A percentile compares a stretch with the other conserved stretches of the same genome.
Conservation (phyloP, 2,329 filamentous ascomycete species). For the Fonsecaea monophora region DNA sequence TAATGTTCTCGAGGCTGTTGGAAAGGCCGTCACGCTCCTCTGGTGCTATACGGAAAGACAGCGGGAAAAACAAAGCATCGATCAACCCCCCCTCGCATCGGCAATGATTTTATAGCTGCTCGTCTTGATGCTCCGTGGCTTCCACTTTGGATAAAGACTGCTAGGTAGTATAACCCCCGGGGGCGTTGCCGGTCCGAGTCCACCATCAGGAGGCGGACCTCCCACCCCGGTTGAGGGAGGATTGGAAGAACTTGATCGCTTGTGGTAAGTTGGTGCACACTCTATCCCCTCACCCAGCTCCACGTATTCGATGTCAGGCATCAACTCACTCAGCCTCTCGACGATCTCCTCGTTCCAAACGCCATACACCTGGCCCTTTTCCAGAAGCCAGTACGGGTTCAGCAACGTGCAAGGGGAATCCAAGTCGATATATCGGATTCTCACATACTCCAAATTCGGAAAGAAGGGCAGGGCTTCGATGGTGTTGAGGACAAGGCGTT, state of each 20-base stretch:
- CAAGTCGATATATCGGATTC: conserved; percentile 77
- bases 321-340: conserved; percentile 63
- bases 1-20: background rate
- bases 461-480: conserved; percentile 65
- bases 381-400: conserved; percentile 74
- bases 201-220: background rate
- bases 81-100: conserved; percentile 43
- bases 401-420: conserved; percentile 73
- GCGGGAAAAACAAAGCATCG: background rate
- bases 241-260: conserved; percentile 14
- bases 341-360: conserved; percentile 76
- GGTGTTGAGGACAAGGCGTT: conserved; percentile 69
- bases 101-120: conserved; percentile 50
- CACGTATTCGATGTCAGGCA: conserved; percentile 65
- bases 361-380: conserved; percentile 67
- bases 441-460: conserved; percentile 66
- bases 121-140: conserved; percentile 50
- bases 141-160: conserved; percentile 48
- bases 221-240: conserved; percentile 14
- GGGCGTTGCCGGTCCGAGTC: background rate
- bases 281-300: conserved; percentile 69
- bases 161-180: conserved; percentile 25
- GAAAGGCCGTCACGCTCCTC: background rate
- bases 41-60: background rate
- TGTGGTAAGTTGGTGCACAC: conserved; percentile 7